Percentiles rank a stretch among this genome's conserved stretches.
Evolutionary conservation across 768 basidiomycete species (phyloP).

Genomic region (Mycena polygramma): DNA sequence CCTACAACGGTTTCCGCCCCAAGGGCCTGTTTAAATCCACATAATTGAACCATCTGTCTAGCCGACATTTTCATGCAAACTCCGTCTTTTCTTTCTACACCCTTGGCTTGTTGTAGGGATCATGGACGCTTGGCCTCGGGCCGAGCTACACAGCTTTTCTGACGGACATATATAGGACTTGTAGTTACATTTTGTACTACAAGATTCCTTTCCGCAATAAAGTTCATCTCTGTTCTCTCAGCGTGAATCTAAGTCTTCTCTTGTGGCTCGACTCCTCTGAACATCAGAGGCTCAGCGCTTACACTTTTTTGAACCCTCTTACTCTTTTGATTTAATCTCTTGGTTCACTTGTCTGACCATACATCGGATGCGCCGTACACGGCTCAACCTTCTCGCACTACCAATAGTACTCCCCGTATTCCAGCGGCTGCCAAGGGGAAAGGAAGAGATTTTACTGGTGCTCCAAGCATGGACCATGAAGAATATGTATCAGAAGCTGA

Average conservation of each 20-base stretch:
- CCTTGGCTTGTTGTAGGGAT: conserved; percentile 2
- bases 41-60: too few species aligned
- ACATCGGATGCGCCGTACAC: neutral
- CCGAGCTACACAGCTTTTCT: conserved; percentile 8
- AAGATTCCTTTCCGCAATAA: neutral
- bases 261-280: conserved; percentile 1
- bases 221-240: conserved; percentile 13
- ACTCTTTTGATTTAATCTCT: neutral
- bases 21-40: too few species aligned
- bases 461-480: neutral
- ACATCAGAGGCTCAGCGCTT: conserved; percentile 1
- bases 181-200: conserved; percentile 1
- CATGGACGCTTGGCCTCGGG: neutral
- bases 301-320: conserved; percentile 20
- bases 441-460: neutral
- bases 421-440: conserved; percentile 10
- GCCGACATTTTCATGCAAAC: too few species aligned
- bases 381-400: conserved; percentile 10
- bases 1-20: too few species aligned
- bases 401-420: conserved; percentile 15
- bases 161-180: conserved; percentile 12
- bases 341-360: neutral
- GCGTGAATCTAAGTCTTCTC: conserved; percentile 7
- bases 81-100: too few species aligned
- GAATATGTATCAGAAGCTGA: neutral